phyloP scores from a whole-genome alignment of 306 rosid species.

The Urtica urens region DNA sequence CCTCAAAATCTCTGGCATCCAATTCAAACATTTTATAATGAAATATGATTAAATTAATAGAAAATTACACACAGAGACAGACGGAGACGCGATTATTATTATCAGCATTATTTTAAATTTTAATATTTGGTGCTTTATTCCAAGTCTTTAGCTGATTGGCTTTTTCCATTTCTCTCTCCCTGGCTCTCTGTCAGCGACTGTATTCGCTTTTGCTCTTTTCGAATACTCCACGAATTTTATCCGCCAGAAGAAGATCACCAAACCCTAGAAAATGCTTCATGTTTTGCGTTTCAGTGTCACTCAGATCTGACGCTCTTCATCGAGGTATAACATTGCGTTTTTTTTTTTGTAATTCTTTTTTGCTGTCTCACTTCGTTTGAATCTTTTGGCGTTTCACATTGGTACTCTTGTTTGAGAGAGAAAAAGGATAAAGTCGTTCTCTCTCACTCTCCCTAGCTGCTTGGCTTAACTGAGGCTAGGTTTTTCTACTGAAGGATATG shows the following conservation, averaged over 20 bases:
- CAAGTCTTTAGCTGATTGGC: neutral
- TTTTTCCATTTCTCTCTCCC: slow-evolving; percentile 7
- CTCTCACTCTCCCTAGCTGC: too few relatives aligned
- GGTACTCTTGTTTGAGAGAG: neutral
- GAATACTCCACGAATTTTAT: slow-evolving; percentile 18
- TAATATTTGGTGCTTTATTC: slow-evolving; percentile 8
- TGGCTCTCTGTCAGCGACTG: slow-evolving; percentile 11
- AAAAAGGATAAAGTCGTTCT: too few relatives aligned
- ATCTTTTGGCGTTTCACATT: slow-evolving; percentile 3
- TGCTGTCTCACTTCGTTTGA: slow-evolving; percentile 4
- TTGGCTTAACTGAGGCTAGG: slow-evolving; percentile 15
- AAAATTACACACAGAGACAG: neutral
- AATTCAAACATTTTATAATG: neutral
- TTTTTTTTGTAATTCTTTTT: neutral
- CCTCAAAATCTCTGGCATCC: neutral
- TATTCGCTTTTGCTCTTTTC: slow-evolving; percentile 20
- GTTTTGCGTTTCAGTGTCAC: slow-evolving; percentile 8
- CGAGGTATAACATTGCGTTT: slow-evolving; percentile 4
- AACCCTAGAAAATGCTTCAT: slow-evolving; percentile 32
- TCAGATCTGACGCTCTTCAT: slow-evolving; percentile 40
- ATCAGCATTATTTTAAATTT: neutral
- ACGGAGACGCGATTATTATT: neutral
- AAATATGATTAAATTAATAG: neutral
- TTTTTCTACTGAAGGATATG: slow-evolving; percentile 20
- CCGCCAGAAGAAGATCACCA: slow-evolving; percentile 3